These are phyloP conservation scores for Rhodosporidiobolus sp. DNA, from an alignment of 768 basidiomycete species.

Conservation along the genomic window DNA sequence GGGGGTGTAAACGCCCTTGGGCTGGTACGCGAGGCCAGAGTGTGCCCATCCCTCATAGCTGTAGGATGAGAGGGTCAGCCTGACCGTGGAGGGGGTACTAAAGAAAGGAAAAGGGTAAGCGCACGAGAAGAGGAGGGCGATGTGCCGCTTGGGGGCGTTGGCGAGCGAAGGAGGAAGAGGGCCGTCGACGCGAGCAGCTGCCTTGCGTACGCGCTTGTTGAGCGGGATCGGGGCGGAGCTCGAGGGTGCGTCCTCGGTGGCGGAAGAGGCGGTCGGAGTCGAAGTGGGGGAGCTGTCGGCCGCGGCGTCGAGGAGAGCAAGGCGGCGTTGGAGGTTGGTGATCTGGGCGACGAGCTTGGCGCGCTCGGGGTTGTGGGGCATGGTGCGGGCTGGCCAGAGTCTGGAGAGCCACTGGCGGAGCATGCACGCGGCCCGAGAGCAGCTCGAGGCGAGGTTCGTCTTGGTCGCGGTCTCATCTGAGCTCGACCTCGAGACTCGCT, in stretches of 20 bases:
- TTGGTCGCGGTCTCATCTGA: neutral
- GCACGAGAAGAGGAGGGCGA: slow-evolving; percentile 76
- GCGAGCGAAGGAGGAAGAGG: slow-evolving; percentile 35
- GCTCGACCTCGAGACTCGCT: neutral
- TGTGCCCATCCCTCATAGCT: slow-evolving; percentile 86
- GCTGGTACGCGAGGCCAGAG: slow-evolving; percentile 81
- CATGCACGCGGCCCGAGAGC: neutral
- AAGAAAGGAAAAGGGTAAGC: neutral
- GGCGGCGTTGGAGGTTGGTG: slow-evolving; percentile 15
- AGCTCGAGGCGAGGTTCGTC: neutral
- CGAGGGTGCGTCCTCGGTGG: neutral
- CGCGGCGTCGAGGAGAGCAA: slow-evolving; percentile 14
- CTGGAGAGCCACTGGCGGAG: slow-evolving; percentile 1
- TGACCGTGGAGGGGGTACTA: no score
- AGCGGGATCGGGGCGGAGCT: neutral
- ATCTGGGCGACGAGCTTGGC: slow-evolving; percentile 17
- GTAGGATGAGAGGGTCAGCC: slow-evolving; percentile 34
- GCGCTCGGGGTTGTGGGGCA: slow-evolving; percentile 17
- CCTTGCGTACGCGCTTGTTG: slow-evolving; percentile 11
- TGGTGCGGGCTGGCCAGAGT: neutral
- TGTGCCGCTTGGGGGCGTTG: slow-evolving; percentile 66
- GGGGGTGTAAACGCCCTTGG: slow-evolving; percentile 50
- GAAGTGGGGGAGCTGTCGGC: neutral
- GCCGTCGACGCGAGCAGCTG: neutral
- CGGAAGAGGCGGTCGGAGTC: neutral